These are phyloP conservation scores for Trichosporon sp. DNA, from an alignment of 1,284 basidiomycete species.

Conservation along the genomic window DNA sequence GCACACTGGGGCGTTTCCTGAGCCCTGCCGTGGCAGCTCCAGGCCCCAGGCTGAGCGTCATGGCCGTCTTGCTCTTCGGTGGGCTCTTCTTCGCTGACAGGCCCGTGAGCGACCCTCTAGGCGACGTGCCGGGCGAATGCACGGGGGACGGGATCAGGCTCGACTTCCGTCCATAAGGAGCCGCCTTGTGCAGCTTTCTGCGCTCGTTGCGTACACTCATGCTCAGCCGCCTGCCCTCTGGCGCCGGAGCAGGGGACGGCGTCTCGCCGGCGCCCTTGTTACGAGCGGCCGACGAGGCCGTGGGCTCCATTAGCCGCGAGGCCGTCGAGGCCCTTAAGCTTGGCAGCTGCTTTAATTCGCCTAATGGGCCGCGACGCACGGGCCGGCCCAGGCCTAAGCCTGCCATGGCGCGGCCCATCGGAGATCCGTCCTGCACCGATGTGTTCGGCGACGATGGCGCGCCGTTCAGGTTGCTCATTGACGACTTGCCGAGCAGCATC, in stretches of 20 bases:
- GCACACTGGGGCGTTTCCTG: constrained; percentile 1
- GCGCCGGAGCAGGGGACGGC: constrained; percentile 1
- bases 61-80: background rate
- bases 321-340: background rate
- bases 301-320: constrained; percentile 16
- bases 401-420: background rate
- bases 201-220: constrained; percentile 12
- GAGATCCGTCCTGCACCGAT: background rate
- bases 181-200: constrained; percentile 11
- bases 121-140: constrained; percentile 10
- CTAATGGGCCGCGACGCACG: constrained; percentile 1
- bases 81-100: background rate
- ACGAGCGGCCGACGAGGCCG: constrained; percentile 15
- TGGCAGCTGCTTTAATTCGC: constrained; percentile 16
- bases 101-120: background rate
- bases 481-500: constrained; percentile 19
- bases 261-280: background rate
- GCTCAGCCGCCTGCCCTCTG: constrained; percentile 3
- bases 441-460: background rate
- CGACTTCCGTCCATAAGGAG: constrained; percentile 12
- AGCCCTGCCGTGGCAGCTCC: constrained; percentile 1
- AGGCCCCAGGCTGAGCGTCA: background rate
- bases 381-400: constrained; percentile 9
- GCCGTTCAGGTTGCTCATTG: background rate
- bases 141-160: constrained; percentile 12